Conservation (phyloP, 176 grass and related monocot species). For the Hsuehochloa calcarea region DNA sequence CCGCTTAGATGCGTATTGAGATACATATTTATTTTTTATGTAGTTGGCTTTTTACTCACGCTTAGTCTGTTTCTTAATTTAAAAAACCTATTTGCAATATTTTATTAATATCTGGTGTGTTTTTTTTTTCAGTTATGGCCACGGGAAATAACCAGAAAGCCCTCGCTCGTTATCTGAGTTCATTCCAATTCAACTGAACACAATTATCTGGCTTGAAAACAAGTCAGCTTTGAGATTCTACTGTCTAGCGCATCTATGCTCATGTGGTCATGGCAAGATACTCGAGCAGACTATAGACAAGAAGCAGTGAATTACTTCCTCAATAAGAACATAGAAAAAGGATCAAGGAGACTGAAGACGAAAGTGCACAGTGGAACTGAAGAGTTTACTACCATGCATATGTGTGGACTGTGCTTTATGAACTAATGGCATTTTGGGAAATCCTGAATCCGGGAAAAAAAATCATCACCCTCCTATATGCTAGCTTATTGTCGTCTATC, state of each 20-base stretch:
- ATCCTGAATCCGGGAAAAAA: background rate
- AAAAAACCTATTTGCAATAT: no score
- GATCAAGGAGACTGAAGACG: background rate
- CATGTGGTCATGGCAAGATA: background rate
- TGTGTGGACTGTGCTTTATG: background rate
- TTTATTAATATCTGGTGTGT: no score
- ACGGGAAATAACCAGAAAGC: no score
- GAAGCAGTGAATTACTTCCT: background rate
- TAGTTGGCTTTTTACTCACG: no score
- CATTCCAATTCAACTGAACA: no score
- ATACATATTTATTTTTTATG: no score
- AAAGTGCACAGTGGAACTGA: background rate
- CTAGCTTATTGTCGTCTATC: background rate
- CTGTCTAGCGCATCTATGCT: background rate
- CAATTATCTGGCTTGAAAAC: no score
- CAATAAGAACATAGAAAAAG: background rate
- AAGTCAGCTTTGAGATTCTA: no score
- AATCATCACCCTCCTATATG: background rate
- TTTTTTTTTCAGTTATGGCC: no score
- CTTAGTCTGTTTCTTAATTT: no score
- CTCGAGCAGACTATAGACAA: background rate
- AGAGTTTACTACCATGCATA: background rate
- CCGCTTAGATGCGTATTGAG: no score
- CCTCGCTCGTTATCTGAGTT: no score
- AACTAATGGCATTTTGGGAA: background rate